Percentiles rank a stretch among this genome's conserved stretches.
Conservation (phyloP, 2,329 filamentous ascomycete species). For the Tetracladium maxilliforme region DNA sequence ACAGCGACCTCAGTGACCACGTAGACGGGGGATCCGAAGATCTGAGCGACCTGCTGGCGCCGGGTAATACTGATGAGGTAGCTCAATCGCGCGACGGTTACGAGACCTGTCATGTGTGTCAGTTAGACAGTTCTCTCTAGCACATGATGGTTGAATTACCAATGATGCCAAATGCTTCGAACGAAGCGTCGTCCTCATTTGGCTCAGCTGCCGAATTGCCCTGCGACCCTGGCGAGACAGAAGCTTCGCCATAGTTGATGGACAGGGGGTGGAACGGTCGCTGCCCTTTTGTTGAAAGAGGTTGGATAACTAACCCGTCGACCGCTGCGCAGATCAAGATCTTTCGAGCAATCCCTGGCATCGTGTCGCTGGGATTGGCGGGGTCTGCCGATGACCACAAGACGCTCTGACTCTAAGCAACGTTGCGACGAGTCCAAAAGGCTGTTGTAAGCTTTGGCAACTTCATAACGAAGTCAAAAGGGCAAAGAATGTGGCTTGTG, state of each 20-base stretch:
- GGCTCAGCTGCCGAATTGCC: slow-evolving; percentile 1
- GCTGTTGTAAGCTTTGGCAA: too few relatives aligned
- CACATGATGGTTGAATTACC: slow-evolving; percentile 9
- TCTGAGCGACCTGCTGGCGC: slow-evolving; percentile 77
- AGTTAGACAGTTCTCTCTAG: slow-evolving; percentile 2
- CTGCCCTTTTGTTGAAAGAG: slow-evolving; percentile 12
- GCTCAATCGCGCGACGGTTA: slow-evolving; percentile 66
- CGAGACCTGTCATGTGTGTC: slow-evolving; percentile 43
- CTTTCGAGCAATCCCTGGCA: slow-evolving; percentile 17
- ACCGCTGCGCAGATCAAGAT: slow-evolving; percentile 15
- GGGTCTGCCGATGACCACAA: too few relatives aligned
- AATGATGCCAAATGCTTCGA: slow-evolving; percentile 17
- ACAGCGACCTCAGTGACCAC: slow-evolving; percentile 78
- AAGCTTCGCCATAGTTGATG: slow-evolving; percentile 14
- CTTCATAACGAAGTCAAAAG: too few relatives aligned
- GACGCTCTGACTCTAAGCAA: too few relatives aligned
- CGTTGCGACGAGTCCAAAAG: too few relatives aligned
- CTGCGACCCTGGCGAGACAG: slow-evolving; percentile 8
- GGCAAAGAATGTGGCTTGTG: too few relatives aligned
- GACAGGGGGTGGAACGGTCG: slow-evolving; percentile 11
- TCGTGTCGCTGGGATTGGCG: too few relatives aligned
- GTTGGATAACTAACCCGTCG: slow-evolving; percentile 17
- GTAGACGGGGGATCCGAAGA: slow-evolving; percentile 72
- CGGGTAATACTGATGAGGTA: slow-evolving; percentile 81
- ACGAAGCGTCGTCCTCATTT: slow-evolving; percentile 4